Base-by-base conservation (phyloP, 192 early-diverging fungal species). In the Coemansia sp. region DNA sequence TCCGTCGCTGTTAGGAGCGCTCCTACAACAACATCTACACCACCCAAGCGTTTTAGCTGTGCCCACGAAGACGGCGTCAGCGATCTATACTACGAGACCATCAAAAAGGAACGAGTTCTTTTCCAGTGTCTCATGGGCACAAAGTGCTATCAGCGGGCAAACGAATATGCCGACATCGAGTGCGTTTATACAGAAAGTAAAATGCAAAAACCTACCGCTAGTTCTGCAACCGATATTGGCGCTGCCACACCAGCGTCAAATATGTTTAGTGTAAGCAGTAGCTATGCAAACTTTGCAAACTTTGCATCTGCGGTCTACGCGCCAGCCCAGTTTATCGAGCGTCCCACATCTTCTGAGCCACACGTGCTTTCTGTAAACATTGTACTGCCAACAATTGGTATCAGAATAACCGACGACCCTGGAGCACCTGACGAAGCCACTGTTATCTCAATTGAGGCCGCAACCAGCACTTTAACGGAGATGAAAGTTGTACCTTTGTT, bases 321-420 rank as follows among this genome's bases (percentile, higher is more conserved):
- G n/a, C 50, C 38, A 21, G 26, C 38, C 3, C 53, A 45, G 25
- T 35, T 29, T 31, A 26, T 23, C 12, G 61, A 16, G 23, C 51
- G 43, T 0, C 60, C 67, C 4, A 72, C 70, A 3, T 78, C 71
- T 2, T 78, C 75, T 0, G 70, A 69, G 41, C 75, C 71, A 23
- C 59, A 60, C 17, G 65, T 72, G 2, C 19, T 72, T 27, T 78
- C 75, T 27, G 43, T 69, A 35, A 78, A 78, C 25, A 25, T 78
- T 35, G 60, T 78, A 22, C n/a, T 78, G 56, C 75, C 75, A 4
- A 78, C 75, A 4, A 68, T 78, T 27, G 75, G 62, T 12, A 50
- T 78, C 22, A 65, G 41, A 35, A 59, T 78, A 17, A 78, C 75
- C 3, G 70, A 72, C 22, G 63, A 69, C 25, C n/a, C 62, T 11